Conservation (phyloP, 2,329 filamentous ascomycete species). For the Alternaria longipes region DNA sequence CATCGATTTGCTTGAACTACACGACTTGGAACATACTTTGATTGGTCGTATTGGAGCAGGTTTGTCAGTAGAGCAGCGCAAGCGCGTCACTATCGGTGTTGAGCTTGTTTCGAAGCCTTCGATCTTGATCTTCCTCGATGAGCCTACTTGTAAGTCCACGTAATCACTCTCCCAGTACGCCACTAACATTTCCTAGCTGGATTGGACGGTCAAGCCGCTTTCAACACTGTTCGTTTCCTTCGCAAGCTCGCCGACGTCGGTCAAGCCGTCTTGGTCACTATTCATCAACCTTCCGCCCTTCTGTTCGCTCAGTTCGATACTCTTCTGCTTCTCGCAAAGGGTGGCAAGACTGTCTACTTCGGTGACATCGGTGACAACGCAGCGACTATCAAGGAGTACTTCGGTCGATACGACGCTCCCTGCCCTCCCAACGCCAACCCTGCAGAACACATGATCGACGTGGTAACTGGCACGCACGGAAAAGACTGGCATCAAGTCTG, state of each 20-base stretch:
- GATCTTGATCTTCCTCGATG: slow-evolving; percentile 74
- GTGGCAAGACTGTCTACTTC: slow-evolving; percentile 84
- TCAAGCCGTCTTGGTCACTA: slow-evolving; percentile 85
- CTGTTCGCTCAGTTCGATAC: slow-evolving; percentile 86
- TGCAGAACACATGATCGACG: slow-evolving; percentile 82
- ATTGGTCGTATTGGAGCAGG: slow-evolving; percentile 38
- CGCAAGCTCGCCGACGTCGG: slow-evolving; percentile 76
- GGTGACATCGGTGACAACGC: slow-evolving; percentile 80
- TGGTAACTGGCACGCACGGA: slow-evolving; percentile 57
- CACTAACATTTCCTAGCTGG: slow-evolving; percentile 54
- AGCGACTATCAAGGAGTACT: slow-evolving; percentile 66
- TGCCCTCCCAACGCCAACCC: slow-evolving; percentile 61
- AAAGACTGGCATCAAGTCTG: slow-evolving; percentile 57
- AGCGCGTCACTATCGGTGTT: slow-evolving; percentile 67
- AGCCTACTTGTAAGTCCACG: slow-evolving; percentile 67
- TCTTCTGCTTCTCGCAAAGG: slow-evolving; percentile 75
- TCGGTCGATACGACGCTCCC: slow-evolving; percentile 61
- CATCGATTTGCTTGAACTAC: slow-evolving; percentile 37
- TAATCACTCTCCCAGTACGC: background rate
- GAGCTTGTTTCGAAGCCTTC: slow-evolving; percentile 70
- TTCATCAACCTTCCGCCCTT: slow-evolving; percentile 83
- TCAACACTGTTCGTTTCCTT: slow-evolving; percentile 76
- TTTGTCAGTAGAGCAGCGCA: slow-evolving; percentile 64
- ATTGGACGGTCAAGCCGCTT: slow-evolving; percentile 74
- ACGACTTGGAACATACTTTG: slow-evolving; percentile 38